These are phyloP conservation scores for Phanerochaete sordida DNA, from an alignment of 768 basidiomycete species.

Conservation along the genomic window DNA sequence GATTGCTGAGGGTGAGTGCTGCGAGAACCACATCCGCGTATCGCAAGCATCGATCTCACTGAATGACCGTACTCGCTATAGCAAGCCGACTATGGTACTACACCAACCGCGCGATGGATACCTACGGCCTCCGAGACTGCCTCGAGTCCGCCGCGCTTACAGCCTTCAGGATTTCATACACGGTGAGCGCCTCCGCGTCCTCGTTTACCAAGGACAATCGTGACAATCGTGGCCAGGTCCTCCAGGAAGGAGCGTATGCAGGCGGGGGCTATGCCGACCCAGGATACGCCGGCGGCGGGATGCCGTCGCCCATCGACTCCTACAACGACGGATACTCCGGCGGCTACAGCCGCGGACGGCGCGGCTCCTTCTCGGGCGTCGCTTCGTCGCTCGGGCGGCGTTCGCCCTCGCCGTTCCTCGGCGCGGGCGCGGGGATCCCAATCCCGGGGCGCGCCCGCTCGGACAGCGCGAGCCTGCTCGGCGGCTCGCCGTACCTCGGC, in stretches of 20 bases:
- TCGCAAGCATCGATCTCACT: conserved; percentile 2
- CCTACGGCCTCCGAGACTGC: conserved; percentile 45
- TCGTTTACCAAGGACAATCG: neutral
- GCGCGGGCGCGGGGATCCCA: neutral
- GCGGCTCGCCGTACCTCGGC: neutral
- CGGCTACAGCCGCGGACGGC: neutral
- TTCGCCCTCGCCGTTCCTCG: neutral
- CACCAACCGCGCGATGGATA: conserved; percentile 39
- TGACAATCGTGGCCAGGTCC: neutral
- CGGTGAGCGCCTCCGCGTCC: conserved; percentile 31
- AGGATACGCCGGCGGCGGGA: neutral
- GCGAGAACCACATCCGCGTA: neutral
- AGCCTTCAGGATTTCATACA: conserved; percentile 55
- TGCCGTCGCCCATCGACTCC: neutral
- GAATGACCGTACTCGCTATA: conserved; percentile 23
- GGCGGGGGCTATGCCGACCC: neutral
- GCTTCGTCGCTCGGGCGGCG: neutral
- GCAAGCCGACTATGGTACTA: conserved; percentile 56
- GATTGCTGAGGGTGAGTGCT: conserved; percentile 58
- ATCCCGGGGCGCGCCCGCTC: neutral
- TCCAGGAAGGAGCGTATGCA: neutral
- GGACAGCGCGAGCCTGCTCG: neutral
- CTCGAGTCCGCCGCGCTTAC: conserved; percentile 69
- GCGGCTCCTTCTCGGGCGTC: neutral
- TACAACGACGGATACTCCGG: neutral